Base-by-base conservation (phyloP, 805 yeast genomes). In the Starmerella bombicola region DNA sequence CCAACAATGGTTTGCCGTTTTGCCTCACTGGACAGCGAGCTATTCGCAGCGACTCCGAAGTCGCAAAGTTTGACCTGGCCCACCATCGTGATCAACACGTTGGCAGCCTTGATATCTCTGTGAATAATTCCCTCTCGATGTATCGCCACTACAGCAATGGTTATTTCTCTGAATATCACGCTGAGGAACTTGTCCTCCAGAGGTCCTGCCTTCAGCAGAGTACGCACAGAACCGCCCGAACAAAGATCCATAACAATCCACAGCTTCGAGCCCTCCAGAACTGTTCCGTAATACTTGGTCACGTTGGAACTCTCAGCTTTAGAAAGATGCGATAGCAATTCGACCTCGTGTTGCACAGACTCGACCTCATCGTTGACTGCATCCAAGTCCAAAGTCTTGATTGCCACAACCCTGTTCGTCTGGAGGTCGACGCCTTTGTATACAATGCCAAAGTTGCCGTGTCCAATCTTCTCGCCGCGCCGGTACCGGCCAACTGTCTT, bases 241-340 rank as follows among this genome's bases (percentile, higher is more conserved):
- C 97, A 88, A 55, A 81, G 75, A 56, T 91, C 99, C 96, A 91
- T 91, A 43, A 91, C 76, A 58, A 91, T 86, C 97, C 98, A 91
- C 28, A 91, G 67, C 54, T 81, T 78, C n/a, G 95, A 80, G 35
- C 88, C 96, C 47, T 77, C 74, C 22, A 93, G 62, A 49, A 80
- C 79, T 0, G 93, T 80, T 0, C 95, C 96, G 56, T 80, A 82
- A 61, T 91, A 91, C 48, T 80, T 86, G 3, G 95, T 85, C 39
- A 91, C 83, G 53, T 91, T 91, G n/a, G 93, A 91, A 15, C 80
- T 81, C 31, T 61, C 65, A 9, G 53, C 45, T 40, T 74, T 76
- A 52, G 82, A 80, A 48, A 91, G 65, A 48, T 81, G 84, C 1
- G 93, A 68, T 42, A 91, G 67, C 58, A 91, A 80, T 55, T 81